Evolutionary conservation across 2,329 filamentous ascomycete species (phyloP).

Genomic region (Botrytis deweyae): DNA sequence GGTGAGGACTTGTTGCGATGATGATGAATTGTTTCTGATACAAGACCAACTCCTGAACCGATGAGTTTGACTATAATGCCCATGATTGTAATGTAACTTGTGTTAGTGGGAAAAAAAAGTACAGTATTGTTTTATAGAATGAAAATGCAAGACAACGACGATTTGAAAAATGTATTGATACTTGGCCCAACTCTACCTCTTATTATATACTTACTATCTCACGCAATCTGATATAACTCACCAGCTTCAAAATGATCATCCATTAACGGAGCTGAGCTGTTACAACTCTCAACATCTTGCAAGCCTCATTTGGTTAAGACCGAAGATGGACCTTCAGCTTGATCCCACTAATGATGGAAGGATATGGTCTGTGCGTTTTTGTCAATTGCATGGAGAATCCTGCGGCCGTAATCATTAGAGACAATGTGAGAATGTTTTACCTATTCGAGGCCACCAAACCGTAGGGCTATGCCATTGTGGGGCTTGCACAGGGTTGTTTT

Average conservation of each 20-base stretch:
- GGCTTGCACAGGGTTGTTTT: not conserved
- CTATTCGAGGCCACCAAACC: not conserved
- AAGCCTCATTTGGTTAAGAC: slow-evolving; percentile 7
- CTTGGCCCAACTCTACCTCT: not conserved
- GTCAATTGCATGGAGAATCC: not conserved
- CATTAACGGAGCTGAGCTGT: not conserved
- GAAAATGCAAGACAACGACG: not conserved
- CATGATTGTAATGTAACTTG: slow-evolving; percentile 22
- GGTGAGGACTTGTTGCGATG: slow-evolving; percentile 24
- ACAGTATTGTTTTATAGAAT: not conserved
- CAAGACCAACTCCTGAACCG: slow-evolving; percentile 34
- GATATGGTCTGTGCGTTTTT: not conserved
- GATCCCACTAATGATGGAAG: not conserved
- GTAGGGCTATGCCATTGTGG: not conserved
- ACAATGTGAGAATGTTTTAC: not conserved
- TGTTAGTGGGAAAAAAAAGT: not conserved
- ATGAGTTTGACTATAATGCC: slow-evolving; percentile 31
- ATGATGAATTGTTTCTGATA: slow-evolving; percentile 30
- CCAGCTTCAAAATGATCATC: not conserved
- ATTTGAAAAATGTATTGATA: not conserved
- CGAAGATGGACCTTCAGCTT: not conserved
- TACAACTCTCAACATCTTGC: slow-evolving; percentile 8
- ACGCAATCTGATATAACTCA: not conserved
- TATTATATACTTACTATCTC: slow-evolving; percentile 9
- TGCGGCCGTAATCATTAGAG: not conserved